Evolutionary conservation across 768 basidiomycete species (phyloP), one percentile per base, ranked within the genome.

Genomic region (Tylopilus sp.): DNA sequence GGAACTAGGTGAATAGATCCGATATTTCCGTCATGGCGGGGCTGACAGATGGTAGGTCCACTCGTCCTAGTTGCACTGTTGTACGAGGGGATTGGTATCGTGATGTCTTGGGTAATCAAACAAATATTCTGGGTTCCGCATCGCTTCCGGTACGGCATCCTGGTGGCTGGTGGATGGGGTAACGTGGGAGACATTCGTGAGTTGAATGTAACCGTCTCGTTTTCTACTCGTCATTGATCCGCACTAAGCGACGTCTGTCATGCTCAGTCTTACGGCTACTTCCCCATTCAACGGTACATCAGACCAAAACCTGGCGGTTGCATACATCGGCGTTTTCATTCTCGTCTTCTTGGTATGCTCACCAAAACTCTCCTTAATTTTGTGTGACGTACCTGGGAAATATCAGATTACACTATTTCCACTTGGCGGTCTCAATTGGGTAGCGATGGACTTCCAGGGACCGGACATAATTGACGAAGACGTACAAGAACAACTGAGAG

Each of bases 121-220:
- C 77, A 79, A 54, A 57, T 85, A 44, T 88, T 85, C 59, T 89
- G 86, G 81, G 86, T 90, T 3, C 88, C 88, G 1, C 83, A 87
- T 60, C 76, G 85, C 23, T 89, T 90, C 61, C 73, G 87, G 42
- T 80, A 82, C 58, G 89, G 87, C 0, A 74, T 90, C 21, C 59
- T 89, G 0, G 79, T 80, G 3, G 85, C 86, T 0, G 87, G 86
- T 35, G 80, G 77, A 3, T 89, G 81, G 80, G 77, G 73, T 9
- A 89, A 88, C 57, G 77, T 77, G 40, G 85, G 82, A 9, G 88
- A 87, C 60, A 78, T 89, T 28, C 83, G 86, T 88, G 59, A 62
- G 82, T 53, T 8, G 8, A 2, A 3, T 9, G 28, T 69, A 38
- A 15, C 12, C 33, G 13, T 44, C 17, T 0, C 6, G n/a, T 18